These are phyloP conservation scores for Anacardium occidentale DNA, from an alignment of 345 rosid genomes.

Conservation along the genomic window DNA sequence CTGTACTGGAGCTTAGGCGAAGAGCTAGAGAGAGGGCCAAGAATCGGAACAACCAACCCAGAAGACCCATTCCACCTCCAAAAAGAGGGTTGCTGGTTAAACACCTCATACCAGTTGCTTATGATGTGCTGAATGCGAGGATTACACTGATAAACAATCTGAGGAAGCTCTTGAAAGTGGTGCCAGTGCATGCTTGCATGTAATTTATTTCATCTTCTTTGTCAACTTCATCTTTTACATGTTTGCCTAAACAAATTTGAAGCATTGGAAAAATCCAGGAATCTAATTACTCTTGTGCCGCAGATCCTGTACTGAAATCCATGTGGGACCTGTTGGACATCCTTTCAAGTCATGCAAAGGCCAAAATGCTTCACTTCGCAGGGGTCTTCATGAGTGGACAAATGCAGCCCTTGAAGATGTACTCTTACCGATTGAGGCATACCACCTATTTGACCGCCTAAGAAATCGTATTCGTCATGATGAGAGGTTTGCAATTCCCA, in stretches of 20 bases:
- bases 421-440: slow-evolving; percentile 63
- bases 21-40: slow-evolving; percentile 89
- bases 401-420: slow-evolving; percentile 67
- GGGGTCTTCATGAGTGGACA: slow-evolving; percentile 84
- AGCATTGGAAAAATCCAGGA: slow-evolving; percentile 1
- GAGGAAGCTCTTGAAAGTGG: slow-evolving; percentile 71
- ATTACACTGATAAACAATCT: slow-evolving; percentile 74
- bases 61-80: slow-evolving; percentile 60
- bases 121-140: slow-evolving; percentile 69
- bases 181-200: slow-evolving; percentile 89
- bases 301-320: slow-evolving; percentile 90
- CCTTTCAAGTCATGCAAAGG: slow-evolving; percentile 96
- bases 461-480: slow-evolving; percentile 75
- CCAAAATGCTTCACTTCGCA: slow-evolving; percentile 53
- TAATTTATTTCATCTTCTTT: slow-evolving; percentile 36
- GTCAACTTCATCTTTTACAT: neutral
- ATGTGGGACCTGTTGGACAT: slow-evolving; percentile 86
- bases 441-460: slow-evolving; percentile 78
- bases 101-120: slow-evolving; percentile 68
- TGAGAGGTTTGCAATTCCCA: slow-evolving; percentile 73
- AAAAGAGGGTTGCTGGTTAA: slow-evolving; percentile 71
- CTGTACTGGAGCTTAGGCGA: slow-evolving; percentile 80
- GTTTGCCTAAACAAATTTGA: no score
- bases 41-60: slow-evolving; percentile 65
- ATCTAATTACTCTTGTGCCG: neutral